A percentile compares a stretch with the other conserved stretches of the same genome.
Evolutionary conservation across 2,329 filamentous ascomycete genomes (phyloP).

Genomic region (Fusarium clavum): DNA sequence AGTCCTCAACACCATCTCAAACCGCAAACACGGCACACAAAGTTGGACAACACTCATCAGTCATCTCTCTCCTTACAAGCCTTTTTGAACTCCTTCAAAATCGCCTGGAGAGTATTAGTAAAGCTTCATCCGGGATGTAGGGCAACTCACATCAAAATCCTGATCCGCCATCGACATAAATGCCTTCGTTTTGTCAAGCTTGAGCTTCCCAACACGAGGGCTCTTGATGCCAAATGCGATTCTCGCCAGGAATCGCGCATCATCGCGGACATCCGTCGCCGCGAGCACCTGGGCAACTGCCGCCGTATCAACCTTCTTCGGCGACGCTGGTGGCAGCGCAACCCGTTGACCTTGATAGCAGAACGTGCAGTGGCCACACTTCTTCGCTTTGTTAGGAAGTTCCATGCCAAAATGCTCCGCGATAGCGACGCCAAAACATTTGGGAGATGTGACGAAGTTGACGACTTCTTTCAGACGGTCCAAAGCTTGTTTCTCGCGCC

Average conservation of each 20-base stretch:
- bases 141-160: slow-evolving; percentile 59
- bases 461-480: slow-evolving; percentile 62
- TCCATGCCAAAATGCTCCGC: slow-evolving; percentile 69
- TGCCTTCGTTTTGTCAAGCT: slow-evolving; percentile 56
- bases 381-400: slow-evolving; percentile 55
- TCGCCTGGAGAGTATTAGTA: slow-evolving; percentile 26
- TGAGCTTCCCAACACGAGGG: slow-evolving; percentile 63
- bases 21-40: neutral
- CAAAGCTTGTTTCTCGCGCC: slow-evolving; percentile 64
- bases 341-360: slow-evolving; percentile 49
- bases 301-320: slow-evolving; percentile 52
- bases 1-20: neutral
- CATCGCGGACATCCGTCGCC: slow-evolving; percentile 61
- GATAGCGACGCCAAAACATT: slow-evolving; percentile 64
- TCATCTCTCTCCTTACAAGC: slow-evolving; percentile 32
- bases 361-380: slow-evolving; percentile 68
- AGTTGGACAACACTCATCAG: neutral
- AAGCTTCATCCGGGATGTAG: neutral
- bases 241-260: slow-evolving; percentile 68
- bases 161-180: slow-evolving; percentile 68
- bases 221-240: slow-evolving; percentile 72
- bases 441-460: slow-evolving; percentile 62
- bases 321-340: slow-evolving; percentile 53
- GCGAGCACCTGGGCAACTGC: slow-evolving; percentile 59
- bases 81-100: slow-evolving; percentile 41